Percentiles rank a stretch among this genome's conserved stretches.
phyloP scores from a whole-genome alignment of 2,329 filamentous ascomycete genomes.

The Cytospora mali region DNA sequence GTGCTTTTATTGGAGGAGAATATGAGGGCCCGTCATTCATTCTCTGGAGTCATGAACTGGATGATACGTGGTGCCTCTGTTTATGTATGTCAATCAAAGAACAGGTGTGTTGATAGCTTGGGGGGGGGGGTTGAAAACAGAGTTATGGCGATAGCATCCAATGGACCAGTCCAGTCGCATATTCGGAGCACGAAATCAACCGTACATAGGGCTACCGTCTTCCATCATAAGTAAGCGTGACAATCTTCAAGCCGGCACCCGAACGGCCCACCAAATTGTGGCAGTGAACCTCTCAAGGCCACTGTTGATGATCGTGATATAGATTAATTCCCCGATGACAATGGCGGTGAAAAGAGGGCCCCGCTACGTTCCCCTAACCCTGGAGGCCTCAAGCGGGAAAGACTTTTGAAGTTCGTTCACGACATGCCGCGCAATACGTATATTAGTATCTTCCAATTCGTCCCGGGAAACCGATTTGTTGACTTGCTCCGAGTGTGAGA shows the following conservation, averaged over 20 bases:
- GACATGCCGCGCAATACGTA: neutral
- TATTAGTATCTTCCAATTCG: neutral
- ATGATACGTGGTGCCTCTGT: neutral
- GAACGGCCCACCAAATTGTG: no score
- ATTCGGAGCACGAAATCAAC: no score
- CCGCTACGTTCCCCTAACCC: constrained; percentile 10
- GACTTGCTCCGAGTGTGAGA: neutral
- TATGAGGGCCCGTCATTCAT: neutral
- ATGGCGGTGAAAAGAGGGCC: constrained; percentile 14
- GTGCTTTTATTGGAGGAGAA: neutral
- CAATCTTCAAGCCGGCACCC: neutral
- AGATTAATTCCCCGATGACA: neutral
- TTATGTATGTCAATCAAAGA: neutral
- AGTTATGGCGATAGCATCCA: neutral
- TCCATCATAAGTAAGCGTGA: neutral
- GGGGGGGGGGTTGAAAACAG: neutral
- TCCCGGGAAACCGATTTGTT: neutral
- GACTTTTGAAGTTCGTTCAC: constrained; percentile 1
- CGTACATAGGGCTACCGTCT: no score
- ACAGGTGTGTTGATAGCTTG: neutral
- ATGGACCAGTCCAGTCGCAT: no score
- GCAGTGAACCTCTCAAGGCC: no score
- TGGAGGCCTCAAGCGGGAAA: constrained; percentile 1
- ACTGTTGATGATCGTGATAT: constrained; percentile 1
- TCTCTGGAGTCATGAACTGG: neutral